Evolutionary conservation across 1,284 basidiomycete species (phyloP), one percentile per base, ranked within the genome.

Genomic region (Macrocystidia cucumis): DNA sequence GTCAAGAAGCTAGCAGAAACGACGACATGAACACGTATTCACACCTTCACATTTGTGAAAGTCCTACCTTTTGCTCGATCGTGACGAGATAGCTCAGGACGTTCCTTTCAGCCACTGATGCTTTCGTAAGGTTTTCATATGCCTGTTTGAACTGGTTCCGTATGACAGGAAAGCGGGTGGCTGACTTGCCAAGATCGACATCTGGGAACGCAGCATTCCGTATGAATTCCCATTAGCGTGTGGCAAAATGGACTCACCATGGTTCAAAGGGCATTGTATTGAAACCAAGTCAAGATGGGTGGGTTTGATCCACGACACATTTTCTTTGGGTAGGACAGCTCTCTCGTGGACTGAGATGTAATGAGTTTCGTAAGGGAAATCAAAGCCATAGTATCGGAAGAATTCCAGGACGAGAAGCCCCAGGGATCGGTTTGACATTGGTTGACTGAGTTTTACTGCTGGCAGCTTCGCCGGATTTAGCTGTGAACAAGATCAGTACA

Each of bases 321-420:
- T 43, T 20, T 51, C 53, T 48, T 67, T 69, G 17, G 59, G 51
- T 1, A 64, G 43, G 5, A 67, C 37, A 34, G 49, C 51, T 0
- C 56, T 54, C 28, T 60, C 42, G 5, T 48, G 40, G 3, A 65
- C 51, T 3, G 62, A 69, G 19, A 73, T 63, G 41, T 64, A 70
- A 9, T 51, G 56, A 5, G 50, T 57, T 9, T 45, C 42, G 42
- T 69, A 72, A 1, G 63, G 57, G 44, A 71, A 70, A 2, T 52
- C 40, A n/a, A 49, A 42, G 19, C 61, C 67, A 41, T 71, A 74
- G 39, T 69, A 69, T 13, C 56, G 43, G 37, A 73, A 44, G 38
- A 73, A 70, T 37, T 67, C 66, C 9, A 55, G 44, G 13, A 73
- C 45, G 1, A 73, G 55, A n/a, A 46, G 39, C 9, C 71, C 71